Evolutionary conservation across 2,329 filamentous ascomycete species (phyloP).

Genomic region (Didymellaceae sp.): DNA sequence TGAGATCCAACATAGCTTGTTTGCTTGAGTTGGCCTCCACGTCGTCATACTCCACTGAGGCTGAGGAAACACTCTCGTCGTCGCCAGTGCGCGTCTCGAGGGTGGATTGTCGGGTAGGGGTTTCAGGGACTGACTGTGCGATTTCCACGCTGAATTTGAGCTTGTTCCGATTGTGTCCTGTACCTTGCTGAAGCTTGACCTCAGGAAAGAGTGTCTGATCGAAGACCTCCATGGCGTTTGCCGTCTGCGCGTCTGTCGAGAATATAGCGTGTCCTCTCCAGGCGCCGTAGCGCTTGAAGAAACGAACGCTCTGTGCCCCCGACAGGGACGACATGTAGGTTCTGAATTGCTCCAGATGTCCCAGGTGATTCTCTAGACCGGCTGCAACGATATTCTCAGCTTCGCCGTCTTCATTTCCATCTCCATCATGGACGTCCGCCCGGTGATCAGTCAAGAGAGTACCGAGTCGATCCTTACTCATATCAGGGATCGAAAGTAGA

Average conservation of each 20-base stretch:
- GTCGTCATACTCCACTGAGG: conserved; percentile 18
- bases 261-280: conserved; percentile 34
- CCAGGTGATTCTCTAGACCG: conserved; percentile 23
- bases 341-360: conserved; percentile 24
- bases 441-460: conserved; percentile 20
- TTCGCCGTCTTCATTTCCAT: conserved; percentile 12
- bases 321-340: conserved; percentile 28
- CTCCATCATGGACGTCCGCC: neutral
- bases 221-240: conserved; percentile 24
- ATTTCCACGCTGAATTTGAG: conserved; percentile 28
- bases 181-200: conserved; percentile 21
- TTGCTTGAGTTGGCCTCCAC: conserved; percentile 2
- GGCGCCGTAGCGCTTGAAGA: conserved; percentile 28
- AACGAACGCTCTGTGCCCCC: conserved; percentile 27
- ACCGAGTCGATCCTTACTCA: conserved; percentile 29
- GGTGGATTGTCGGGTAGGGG: conserved; percentile 2
- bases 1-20: conserved; percentile 17
- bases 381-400: conserved; percentile 6
- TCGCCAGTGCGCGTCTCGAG: conserved; percentile 5
- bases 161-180: conserved; percentile 18
- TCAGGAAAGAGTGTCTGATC: conserved; percentile 24
- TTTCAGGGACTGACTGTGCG: neutral
- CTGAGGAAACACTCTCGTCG: conserved; percentile 17
- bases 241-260: conserved; percentile 16
- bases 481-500: conserved; percentile 36